Evolutionary conservation across 2,329 filamentous ascomycete genomes (phyloP).

Genomic region (Erysiphe pulchra): DNA sequence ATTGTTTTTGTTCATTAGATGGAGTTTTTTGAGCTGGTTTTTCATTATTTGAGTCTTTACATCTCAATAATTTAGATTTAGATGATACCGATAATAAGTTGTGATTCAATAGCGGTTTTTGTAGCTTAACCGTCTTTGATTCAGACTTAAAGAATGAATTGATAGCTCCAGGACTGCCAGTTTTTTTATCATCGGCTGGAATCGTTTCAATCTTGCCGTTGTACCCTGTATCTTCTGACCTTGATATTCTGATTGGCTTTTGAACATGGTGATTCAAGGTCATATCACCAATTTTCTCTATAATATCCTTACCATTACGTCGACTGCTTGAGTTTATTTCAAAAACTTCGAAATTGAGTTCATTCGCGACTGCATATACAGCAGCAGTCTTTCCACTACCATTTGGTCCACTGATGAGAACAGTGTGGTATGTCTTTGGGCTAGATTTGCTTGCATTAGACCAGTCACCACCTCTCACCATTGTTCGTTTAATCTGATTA

Average conservation of each 20-base stretch:
- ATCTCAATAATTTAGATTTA: slow-evolving; percentile 5
- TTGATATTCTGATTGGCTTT: slow-evolving; percentile 13
- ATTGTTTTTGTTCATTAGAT: slow-evolving; percentile 48
- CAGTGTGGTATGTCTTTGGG: slow-evolving; percentile 38
- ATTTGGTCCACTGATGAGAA: slow-evolving; percentile 71
- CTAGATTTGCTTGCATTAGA: slow-evolving; percentile 15
- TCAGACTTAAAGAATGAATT: neutral
- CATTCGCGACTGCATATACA: slow-evolving; percentile 74
- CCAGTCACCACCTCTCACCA: slow-evolving; percentile 22
- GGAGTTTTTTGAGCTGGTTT: slow-evolving; percentile 3
- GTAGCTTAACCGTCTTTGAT: neutral
- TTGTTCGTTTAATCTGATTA: slow-evolving; percentile 20
- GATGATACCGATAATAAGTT: neutral
- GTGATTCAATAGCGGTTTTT: neutral
- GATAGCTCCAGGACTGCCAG: too few relatives aligned
- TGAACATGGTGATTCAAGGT: slow-evolving; percentile 79
- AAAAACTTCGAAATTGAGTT: slow-evolving; percentile 81
- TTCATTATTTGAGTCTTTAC: slow-evolving; percentile 14
- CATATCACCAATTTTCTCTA: slow-evolving; percentile 92
- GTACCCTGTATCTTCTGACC: neutral
- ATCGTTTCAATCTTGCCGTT: neutral
- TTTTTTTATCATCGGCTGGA: neutral
- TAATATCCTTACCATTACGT: slow-evolving; percentile 65
- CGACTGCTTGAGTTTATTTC: slow-evolving; percentile 74
- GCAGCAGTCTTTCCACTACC: slow-evolving; percentile 87